A percentile compares a stretch with the other conserved stretches of the same genome.
phyloP scores from a whole-genome alignment of 2,329 filamentous ascomycete genomes.

The Chrysoporthe puriensis region DNA sequence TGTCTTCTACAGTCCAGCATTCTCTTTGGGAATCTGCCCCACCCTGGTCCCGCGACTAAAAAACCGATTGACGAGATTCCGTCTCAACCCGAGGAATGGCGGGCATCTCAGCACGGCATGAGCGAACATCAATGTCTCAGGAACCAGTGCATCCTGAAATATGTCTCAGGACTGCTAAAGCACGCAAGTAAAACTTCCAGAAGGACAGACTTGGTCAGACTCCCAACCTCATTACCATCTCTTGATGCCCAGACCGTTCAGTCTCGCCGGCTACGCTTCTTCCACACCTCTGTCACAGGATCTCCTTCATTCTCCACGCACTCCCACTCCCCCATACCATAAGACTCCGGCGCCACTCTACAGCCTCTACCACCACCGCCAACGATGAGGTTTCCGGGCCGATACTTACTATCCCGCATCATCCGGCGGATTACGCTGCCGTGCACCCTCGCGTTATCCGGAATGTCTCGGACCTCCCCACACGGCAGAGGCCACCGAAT shows the following conservation, averaged over 20 bases:
- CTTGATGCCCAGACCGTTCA: background rate
- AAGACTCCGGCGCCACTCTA: slow-evolving; percentile 59
- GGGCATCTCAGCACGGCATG: background rate
- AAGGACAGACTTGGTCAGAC: background rate
- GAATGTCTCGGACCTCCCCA: slow-evolving; percentile 79
- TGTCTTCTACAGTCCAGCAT: background rate
- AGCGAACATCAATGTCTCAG: background rate
- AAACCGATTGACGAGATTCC: background rate
- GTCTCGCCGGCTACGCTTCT: slow-evolving; percentile 39
- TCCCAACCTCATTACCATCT: background rate
- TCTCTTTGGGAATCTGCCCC: background rate
- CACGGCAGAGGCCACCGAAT: slow-evolving; percentile 80
- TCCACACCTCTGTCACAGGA: slow-evolving; percentile 69
- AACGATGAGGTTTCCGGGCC: slow-evolving; percentile 79
- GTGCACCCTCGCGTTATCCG: slow-evolving; percentile 70
- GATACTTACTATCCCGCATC: slow-evolving; percentile 63
- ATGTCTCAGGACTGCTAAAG: background rate
- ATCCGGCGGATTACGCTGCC: slow-evolving; percentile 75
- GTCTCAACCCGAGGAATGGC: background rate
- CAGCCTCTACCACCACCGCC: slow-evolving; percentile 77
- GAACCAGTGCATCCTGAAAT: background rate
- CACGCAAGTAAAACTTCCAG: background rate
- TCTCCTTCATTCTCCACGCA: slow-evolving; percentile 68
- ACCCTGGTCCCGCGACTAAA: background rate
- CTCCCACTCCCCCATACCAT: slow-evolving; percentile 75